A percentile compares a stretch with the other conserved stretches of the same genome.
phyloP scores from a whole-genome alignment of 768 basidiomycete genomes.

The Leucocoprinus sp. region DNA sequence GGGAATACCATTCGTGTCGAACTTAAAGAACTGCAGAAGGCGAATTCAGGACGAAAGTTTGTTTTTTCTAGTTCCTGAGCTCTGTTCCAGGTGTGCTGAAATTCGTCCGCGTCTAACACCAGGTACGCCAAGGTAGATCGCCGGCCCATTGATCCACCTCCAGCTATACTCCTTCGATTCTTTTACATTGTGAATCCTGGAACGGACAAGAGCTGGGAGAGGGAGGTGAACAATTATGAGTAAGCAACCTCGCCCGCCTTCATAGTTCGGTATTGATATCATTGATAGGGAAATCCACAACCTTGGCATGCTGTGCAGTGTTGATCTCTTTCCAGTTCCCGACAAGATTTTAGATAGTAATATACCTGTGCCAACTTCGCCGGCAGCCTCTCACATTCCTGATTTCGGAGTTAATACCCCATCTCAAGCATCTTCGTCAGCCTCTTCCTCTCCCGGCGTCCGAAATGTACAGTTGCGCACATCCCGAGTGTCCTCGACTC shows the following conservation, averaged over 20 bases:
- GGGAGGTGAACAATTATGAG: conserved; percentile 43
- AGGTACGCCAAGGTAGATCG: conserved; percentile 58
- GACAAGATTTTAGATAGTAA: conserved; percentile 16
- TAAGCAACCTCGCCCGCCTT: conserved; percentile 18
- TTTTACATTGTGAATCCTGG: conserved; percentile 37
- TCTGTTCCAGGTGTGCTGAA: conserved; percentile 8
- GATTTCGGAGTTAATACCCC: conserved; percentile 7
- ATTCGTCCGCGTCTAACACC: conserved; percentile 6
- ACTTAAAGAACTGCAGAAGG: conserved; percentile 56
- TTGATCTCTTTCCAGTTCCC: conserved; percentile 62
- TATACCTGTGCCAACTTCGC: conserved; percentile 5
- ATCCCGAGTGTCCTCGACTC: conserved; percentile 1
- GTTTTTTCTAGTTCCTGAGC: conserved; percentile 11
- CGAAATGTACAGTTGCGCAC: conserved; percentile 4
- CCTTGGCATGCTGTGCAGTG: conserved; percentile 60
- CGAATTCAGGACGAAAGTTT: conserved; percentile 61
- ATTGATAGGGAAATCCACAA: conserved; percentile 39
- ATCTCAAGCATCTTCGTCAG: conserved; percentile 7
- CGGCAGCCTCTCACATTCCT: conserved; percentile 6
- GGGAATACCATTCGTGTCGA: conserved; percentile 41
- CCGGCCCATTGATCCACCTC: conserved; percentile 63
- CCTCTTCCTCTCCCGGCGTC: conserved; percentile 7
- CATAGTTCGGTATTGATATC: conserved; percentile 4
- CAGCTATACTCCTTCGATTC: conserved; percentile 42
- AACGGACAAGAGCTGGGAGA: conserved; percentile 30